Base-by-base conservation (phyloP, 176 grass and related monocot genomes). In the Zoysia japonica region DNA sequence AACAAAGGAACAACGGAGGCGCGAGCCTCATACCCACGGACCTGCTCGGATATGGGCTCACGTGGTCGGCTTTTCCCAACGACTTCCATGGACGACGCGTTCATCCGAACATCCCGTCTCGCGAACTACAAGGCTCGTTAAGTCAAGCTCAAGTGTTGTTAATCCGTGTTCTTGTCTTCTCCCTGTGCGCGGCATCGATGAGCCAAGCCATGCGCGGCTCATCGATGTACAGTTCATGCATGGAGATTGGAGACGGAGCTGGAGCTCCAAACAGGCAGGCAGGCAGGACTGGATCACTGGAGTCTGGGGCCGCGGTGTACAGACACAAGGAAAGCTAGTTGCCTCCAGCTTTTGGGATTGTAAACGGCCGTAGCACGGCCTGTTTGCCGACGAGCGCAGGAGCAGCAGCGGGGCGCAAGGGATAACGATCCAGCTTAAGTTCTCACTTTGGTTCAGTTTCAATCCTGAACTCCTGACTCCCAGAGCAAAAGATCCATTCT, bases 271-370 rank as follows among this genome's bases (percentile, higher is more conserved):
- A 19, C 61, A 53, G 35, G 5, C 75, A 39, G 63, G 72, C 53
- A 12, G 62, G 2, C 4, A 41, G 67, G 28, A 28, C 28, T 28
- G 28, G 28, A 28, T 28, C 28, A 28, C 28, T 28, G 28, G 28
- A 28, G 28, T 28, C 28, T 0, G 14, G 71, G 77, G 5, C 74
- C 78, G 72, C 67, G 67, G 4, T 28, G 52, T 61, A 62, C 83
- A 55, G 87, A 85, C 83, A 82, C 78, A 89, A 82, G 87, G 83
- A 89, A 82, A 89, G 83, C 51, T 45, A 51, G 73, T 44, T 78
- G 83, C 87, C 76, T 89, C 84, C 87, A 78, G 38, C 78, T 73
- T 89, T 88, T 42, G 39, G 86, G 78, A 78, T 72, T 67, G 79
- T 51, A 49, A 71, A 39, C 81, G 47, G 86, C 64, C 39, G 76